These are phyloP conservation scores for Monosporascus sp. DNA, from an alignment of 2,329 filamentous ascomycete species.

Conservation along the genomic window DNA sequence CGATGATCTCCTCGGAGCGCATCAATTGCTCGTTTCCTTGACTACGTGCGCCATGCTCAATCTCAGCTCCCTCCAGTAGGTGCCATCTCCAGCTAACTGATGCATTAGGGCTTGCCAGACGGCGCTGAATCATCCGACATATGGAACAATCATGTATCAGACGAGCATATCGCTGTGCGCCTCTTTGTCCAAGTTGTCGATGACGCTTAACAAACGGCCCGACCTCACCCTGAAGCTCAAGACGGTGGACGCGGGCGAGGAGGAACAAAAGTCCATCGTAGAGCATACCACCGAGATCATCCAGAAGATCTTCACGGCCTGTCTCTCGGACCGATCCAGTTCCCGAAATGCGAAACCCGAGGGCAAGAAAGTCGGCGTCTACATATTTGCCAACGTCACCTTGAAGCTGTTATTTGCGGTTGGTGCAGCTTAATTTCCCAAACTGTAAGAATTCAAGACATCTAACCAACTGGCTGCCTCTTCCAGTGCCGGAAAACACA, in stretches of 20 bases:
- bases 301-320: slow-evolving; percentile 86
- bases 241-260: slow-evolving; percentile 51
- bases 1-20: slow-evolving; percentile 67
- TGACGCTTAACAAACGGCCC: slow-evolving; percentile 75
- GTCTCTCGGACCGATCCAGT: slow-evolving; percentile 72
- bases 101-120: slow-evolving; percentile 67
- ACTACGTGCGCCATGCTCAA: slow-evolving; percentile 56
- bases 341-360: slow-evolving; percentile 64
- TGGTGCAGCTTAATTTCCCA: slow-evolving; percentile 19
- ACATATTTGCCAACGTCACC: slow-evolving; percentile 86
- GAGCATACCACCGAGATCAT: slow-evolving; percentile 86
- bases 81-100: background rate
- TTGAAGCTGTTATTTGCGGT: slow-evolving; percentile 82
- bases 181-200: slow-evolving; percentile 74
- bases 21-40: slow-evolving; percentile 67
- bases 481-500: slow-evolving; percentile 70
- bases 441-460: too few relatives aligned
- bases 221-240: slow-evolving; percentile 67
- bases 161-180: slow-evolving; percentile 79
- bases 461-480: slow-evolving; percentile 5
- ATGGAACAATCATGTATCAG: slow-evolving; percentile 76
- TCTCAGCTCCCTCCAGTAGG: background rate
- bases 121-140: slow-evolving; percentile 71
- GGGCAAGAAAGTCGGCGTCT: slow-evolving; percentile 82
- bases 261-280: slow-evolving; percentile 71